phyloP scores from a whole-genome alignment of 768 basidiomycete genomes.

The Paxillus involutus region DNA sequence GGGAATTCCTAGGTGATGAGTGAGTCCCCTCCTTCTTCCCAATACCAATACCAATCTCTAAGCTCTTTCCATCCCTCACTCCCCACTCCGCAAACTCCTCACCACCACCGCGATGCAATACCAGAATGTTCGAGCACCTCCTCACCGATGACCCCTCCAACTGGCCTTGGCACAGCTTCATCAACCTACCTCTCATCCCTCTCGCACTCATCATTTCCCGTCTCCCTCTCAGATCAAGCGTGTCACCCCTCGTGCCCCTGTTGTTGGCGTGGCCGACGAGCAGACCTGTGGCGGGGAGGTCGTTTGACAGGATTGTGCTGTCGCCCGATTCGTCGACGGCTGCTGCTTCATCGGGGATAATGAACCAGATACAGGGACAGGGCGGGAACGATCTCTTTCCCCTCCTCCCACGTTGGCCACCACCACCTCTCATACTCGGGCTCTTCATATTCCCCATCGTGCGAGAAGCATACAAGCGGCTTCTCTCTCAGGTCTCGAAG shows the following conservation, averaged over 20 bases:
- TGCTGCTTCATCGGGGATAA: neutral
- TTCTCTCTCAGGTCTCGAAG: constrained; percentile 40
- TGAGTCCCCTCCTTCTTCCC: constrained; percentile 27
- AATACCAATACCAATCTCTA: too few relatives aligned
- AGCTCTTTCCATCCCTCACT: neutral
- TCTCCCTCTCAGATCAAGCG: constrained; percentile 36
- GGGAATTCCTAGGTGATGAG: constrained; percentile 70
- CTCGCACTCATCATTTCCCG: constrained; percentile 66
- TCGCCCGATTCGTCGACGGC: neutral
- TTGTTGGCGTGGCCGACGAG: constrained; percentile 32
- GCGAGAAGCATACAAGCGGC: constrained; percentile 42
- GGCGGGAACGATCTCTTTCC: constrained; percentile 22
- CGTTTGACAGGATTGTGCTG: neutral
- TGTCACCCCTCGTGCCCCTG: constrained; percentile 24
- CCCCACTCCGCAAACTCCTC: neutral
- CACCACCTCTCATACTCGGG: constrained; percentile 57
- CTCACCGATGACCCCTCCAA: constrained; percentile 66
- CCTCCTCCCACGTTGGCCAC: constrained; percentile 50
- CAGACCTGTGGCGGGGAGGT: constrained; percentile 15
- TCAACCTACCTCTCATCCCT: constrained; percentile 74
- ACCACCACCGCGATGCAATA: neutral
- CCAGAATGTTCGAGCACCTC: constrained; percentile 61
- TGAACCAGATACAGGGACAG: neutral
- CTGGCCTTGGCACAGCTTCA: constrained; percentile 76
- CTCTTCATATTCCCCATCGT: constrained; percentile 51